Percentiles rank a stretch among this genome's conserved stretches.
phyloP scores from a whole-genome alignment of 2,329 filamentous ascomycete species.

The Chlorencoelia australis region DNA sequence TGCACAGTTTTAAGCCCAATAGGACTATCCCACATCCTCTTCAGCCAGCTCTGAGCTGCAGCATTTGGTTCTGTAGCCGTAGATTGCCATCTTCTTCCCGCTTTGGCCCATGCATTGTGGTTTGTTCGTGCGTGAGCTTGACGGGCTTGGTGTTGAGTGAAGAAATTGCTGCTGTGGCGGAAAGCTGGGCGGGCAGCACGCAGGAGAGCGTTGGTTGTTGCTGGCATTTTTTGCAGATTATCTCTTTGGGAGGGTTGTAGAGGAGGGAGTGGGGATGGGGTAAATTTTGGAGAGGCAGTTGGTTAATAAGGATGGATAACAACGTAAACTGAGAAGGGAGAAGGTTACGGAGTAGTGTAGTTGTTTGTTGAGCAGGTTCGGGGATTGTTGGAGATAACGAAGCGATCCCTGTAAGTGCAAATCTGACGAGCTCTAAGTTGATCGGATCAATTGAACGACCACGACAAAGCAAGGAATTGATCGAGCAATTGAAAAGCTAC shows the following conservation, averaged over 20 bases:
- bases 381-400: too few relatives aligned
- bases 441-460: background rate
- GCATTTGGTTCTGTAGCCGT: slow-evolving; percentile 36
- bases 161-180: slow-evolving; percentile 28
- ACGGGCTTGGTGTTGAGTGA: slow-evolving; percentile 36
- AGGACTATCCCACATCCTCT: slow-evolving; percentile 75
- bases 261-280: slow-evolving; percentile 2
- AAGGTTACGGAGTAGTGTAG: too few relatives aligned
- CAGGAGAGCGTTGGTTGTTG: slow-evolving; percentile 32
- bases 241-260: slow-evolving; percentile 6
- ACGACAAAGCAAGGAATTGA: background rate
- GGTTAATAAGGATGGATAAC: too few relatives aligned
- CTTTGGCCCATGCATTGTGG: slow-evolving; percentile 6
- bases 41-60: slow-evolving; percentile 46
- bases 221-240: slow-evolving; percentile 22
- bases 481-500: slow-evolving; percentile 9
- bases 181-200: slow-evolving; percentile 45
- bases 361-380: too few relatives aligned
- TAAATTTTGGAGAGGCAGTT: too few relatives aligned
- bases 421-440: too few relatives aligned
- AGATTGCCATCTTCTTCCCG: slow-evolving; percentile 53
- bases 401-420: too few relatives aligned
- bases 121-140: slow-evolving; percentile 38
- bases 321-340: too few relatives aligned
- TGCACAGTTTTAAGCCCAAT: slow-evolving; percentile 88